A percentile compares a stretch with the other conserved stretches of the same genome.
phyloP scores from a whole-genome alignment of 371 early-diverging fungal species.

The Mortierella sp. region DNA sequence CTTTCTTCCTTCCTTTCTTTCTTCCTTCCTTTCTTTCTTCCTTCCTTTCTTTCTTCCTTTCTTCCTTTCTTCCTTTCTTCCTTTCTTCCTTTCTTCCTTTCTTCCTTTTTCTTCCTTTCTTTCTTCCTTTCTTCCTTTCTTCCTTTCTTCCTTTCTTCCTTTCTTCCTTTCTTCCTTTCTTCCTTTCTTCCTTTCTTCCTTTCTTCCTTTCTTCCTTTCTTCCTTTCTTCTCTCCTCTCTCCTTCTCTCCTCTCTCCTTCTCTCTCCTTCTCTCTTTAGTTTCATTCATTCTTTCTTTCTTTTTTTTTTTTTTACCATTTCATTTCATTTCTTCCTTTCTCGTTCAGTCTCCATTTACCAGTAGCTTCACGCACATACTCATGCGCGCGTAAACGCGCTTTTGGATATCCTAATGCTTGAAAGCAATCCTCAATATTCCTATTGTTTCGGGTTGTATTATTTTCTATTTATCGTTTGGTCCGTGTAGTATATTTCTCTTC shows the following conservation, averaged over 20 bases:
- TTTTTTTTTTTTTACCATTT: conserved; percentile 4
- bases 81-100: background rate
- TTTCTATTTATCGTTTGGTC: too few relatives aligned
- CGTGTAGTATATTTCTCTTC: conserved; percentile 30
- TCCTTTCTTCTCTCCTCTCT: too few relatives aligned
- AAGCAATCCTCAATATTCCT: conserved; percentile 18
- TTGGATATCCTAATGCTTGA: background rate
- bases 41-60: background rate
- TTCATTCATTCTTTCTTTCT: background rate
- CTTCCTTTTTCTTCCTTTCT: background rate
- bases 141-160: too few relatives aligned
- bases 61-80: background rate
- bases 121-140: background rate
- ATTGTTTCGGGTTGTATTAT: conserved; percentile 45
- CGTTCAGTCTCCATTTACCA: background rate
- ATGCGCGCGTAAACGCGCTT: background rate
- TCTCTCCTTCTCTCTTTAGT: too few relatives aligned
- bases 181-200: too few relatives aligned
- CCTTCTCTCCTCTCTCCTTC: background rate
- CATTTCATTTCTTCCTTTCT: background rate
- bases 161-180: background rate
- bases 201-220: background rate
- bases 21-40: background rate
- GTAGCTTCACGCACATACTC: background rate
- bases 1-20: conserved; percentile 1